Evolutionary conservation across 2,329 filamentous ascomycete species (phyloP).

Genomic region (Emmonsiellopsis sp.): DNA sequence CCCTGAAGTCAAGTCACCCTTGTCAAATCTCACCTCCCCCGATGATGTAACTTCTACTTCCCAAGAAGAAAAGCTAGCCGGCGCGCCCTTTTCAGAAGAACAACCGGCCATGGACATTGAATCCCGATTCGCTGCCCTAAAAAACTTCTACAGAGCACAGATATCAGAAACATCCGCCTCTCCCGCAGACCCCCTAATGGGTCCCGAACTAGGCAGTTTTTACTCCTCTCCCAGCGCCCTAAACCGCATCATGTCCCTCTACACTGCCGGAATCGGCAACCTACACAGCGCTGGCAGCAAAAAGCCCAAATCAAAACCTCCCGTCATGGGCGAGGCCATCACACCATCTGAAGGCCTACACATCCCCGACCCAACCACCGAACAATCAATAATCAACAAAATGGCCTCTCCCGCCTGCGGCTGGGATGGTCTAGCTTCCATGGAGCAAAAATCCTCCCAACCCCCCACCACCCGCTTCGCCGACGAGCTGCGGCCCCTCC

Average conservation of each 20-base stretch:
- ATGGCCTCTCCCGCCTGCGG: constrained; percentile 46
- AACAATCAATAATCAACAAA: constrained; percentile 52
- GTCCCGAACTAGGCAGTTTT: constrained; percentile 35
- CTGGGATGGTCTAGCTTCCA: constrained; percentile 55
- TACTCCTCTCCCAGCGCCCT: constrained; percentile 72
- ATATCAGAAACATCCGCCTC: constrained; percentile 54
- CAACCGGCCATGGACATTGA: constrained; percentile 48
- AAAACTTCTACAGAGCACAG: constrained; percentile 73
- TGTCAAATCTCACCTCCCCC: constrained; percentile 27
- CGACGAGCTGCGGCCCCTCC: constrained; percentile 69
- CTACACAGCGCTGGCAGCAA: constrained; percentile 46
- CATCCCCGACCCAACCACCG: constrained; percentile 49
- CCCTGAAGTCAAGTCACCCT: constrained; percentile 30
- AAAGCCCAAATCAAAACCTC: constrained; percentile 57
- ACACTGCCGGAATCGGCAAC: constrained; percentile 55
- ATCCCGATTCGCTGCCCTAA: constrained; percentile 63
- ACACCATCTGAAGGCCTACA: constrained; percentile 63
- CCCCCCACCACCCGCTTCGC: constrained; percentile 51
- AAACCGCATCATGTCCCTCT: constrained; percentile 84
- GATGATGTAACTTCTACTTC: constrained; percentile 15
- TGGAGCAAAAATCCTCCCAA: constrained; percentile 45
- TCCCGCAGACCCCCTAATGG: constrained; percentile 41
- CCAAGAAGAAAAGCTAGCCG: constrained; percentile 19
- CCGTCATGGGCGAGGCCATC: constrained; percentile 72
- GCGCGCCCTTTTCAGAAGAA: constrained; percentile 25